These are phyloP conservation scores for Inga leiocalycina DNA, from an alignment of 306 rosid species.

Conservation along the genomic window DNA sequence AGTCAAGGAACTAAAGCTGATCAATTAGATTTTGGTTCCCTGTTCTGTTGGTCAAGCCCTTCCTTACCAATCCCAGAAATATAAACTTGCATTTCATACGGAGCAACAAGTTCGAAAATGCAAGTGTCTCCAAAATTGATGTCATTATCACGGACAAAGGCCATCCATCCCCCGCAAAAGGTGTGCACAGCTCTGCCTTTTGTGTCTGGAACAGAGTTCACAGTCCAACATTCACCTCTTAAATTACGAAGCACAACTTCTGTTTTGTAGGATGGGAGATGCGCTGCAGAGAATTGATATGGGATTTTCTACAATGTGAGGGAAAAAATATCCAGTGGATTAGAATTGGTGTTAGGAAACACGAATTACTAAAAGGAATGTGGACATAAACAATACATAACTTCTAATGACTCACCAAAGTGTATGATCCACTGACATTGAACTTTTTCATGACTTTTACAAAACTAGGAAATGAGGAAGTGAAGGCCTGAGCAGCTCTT, in stretches of 20 bases:
- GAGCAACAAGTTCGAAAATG: slow-evolving; percentile 78
- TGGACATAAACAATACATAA: slow-evolving; percentile 14
- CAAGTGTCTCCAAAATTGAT: slow-evolving; percentile 78
- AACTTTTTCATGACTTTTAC: slow-evolving; percentile 93
- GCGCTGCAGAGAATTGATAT: slow-evolving; percentile 73
- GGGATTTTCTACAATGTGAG: slow-evolving; percentile 78
- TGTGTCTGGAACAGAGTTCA: slow-evolving; percentile 88
- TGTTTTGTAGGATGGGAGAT: slow-evolving; percentile 76
- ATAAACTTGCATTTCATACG: slow-evolving; percentile 72
- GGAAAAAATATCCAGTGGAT: slow-evolving; percentile 31
- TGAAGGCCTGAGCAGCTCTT: slow-evolving; percentile 72
- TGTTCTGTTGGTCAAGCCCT: slow-evolving; percentile 57
- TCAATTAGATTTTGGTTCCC: slow-evolving; percentile 53
- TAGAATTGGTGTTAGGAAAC: slow-evolving; percentile 22
- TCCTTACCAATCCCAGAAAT: slow-evolving; percentile 67
- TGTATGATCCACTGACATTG: slow-evolving; percentile 88
- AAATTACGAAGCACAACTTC: slow-evolving; percentile 75
- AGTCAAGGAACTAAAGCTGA: slow-evolving; percentile 43
- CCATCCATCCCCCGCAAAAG: slow-evolving; percentile 96
- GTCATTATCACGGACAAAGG: slow-evolving; percentile 87
- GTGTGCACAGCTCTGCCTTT: slow-evolving; percentile 80
- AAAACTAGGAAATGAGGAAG: slow-evolving; percentile 78
- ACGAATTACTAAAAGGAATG: slow-evolving; percentile 1
- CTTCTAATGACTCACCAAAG: slow-evolving; percentile 62
- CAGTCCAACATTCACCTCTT: slow-evolving; percentile 79